Conservation (phyloP, 768 basidiomycete genomes). For the Arthromyces matolae region DNA sequence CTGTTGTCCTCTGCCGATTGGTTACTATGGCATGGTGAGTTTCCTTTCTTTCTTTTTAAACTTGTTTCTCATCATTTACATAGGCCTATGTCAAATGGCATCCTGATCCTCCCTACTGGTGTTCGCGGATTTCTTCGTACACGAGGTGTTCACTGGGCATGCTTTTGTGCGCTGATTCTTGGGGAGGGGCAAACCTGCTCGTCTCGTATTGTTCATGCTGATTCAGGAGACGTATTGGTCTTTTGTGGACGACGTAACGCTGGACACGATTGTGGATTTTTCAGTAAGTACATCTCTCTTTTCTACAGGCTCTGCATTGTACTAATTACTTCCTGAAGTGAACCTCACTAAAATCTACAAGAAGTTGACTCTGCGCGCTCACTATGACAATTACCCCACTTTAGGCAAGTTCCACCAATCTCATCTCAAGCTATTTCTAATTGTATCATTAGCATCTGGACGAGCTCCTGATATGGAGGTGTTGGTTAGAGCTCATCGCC, state of each 20-base stretch:
- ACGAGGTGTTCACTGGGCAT: neutral
- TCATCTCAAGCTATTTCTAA: no score
- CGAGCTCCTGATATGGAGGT: neutral
- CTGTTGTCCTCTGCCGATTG: no score
- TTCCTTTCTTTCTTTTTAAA: no score
- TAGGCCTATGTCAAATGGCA: no score
- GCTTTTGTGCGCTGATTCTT: neutral
- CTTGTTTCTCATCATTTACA: no score
- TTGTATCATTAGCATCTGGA: neutral
- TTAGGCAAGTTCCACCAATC: no score
- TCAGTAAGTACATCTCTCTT: neutral
- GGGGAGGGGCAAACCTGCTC: neutral
- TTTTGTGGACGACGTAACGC: neutral
- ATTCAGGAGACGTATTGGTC: neutral
- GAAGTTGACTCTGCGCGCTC: neutral
- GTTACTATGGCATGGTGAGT: no score
- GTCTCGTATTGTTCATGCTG: neutral
- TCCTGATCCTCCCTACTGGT: no score
- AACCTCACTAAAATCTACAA: neutral
- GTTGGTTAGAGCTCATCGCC: neutral
- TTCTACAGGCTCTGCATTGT: neutral
- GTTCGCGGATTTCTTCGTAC: no score
- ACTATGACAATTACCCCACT: no score
- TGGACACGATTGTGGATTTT: neutral
- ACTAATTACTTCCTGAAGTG: neutral